Evolutionary conservation across 2,329 filamentous ascomycete species (phyloP), one percentile per base, ranked within the genome.

Genomic region (Cryphonectria carpinicola): DNA sequence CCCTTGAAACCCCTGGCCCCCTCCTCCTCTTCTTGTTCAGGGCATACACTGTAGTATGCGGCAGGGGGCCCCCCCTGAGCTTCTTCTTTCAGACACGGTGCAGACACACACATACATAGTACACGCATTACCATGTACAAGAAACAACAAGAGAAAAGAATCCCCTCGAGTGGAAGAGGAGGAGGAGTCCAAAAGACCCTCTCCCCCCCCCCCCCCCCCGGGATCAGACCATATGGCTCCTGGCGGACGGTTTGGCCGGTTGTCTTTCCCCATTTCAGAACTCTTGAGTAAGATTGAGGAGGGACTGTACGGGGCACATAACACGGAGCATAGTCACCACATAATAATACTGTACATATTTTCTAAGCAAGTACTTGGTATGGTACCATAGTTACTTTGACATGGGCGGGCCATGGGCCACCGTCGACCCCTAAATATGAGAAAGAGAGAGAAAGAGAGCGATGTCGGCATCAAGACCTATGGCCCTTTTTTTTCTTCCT

Each of bases 221-320:
- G 28, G 62, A 68, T 68, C 66, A 64, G 66, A 32, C 66, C 66
- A 63, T n/a, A 28, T 17, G 22, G 17, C 35, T 61, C 58, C 58
- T 61, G 35, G 35, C 58, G 60, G 25, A n/a, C 66, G 61, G 39
- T 22, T 68, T 35, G 32, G 19, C 25, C 46, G 43, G 37, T 54
- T 19, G 32, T 68, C 22, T 54, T 39, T 63, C 10, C 28, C 28
- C 43, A 49, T 49, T 46, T 25, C 41, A 39, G 54, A 54, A 41
- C 28, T 64, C 37, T 65, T 10, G 32, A 41, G 25, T 65, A n/a
- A 28, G 46, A 28, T 52, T 49, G 46, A 49, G 46, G 19, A 67
- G 52, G 35, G 25, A n/a, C 22, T 52, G 58, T 61, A 61, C 58
- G 58, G 58, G 58, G 58, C 52, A 65, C 28, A 19, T 49, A 32